A percentile compares a stretch with the other conserved stretches of the same genome.
Conservation (phyloP, 1,284 basidiomycete genomes). For the Kwoniella shivajii region DNA sequence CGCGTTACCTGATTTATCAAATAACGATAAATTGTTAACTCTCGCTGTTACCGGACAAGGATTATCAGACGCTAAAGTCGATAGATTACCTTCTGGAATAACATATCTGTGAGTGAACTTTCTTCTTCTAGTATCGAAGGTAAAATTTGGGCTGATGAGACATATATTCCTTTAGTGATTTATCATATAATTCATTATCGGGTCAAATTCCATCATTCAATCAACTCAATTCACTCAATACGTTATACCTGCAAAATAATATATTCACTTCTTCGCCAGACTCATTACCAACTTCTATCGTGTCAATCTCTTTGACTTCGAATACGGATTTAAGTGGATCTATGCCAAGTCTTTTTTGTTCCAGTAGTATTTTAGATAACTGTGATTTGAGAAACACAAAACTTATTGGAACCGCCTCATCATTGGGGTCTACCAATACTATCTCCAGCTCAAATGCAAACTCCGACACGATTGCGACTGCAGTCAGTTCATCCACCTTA, state of each 20-base stretch:
- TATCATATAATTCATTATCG: conserved; percentile 46
- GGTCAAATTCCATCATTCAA: conserved; percentile 39
- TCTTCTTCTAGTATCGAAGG: background rate
- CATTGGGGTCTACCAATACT: too few species aligned
- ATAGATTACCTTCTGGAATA: conserved; percentile 31
- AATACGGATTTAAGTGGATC: conserved; percentile 40
- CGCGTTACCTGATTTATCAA: conserved; percentile 35
- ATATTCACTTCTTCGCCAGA: conserved; percentile 34
- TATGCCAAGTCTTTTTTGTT: conserved; percentile 38
- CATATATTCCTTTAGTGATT: conserved; percentile 28
- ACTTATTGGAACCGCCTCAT: conserved; percentile 16
- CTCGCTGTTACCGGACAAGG: conserved; percentile 38
- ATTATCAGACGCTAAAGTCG: conserved; percentile 25
- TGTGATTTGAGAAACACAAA: conserved; percentile 45
- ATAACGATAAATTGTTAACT: conserved; percentile 34
- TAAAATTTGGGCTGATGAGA: conserved; percentile 3
- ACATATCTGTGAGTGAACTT: conserved; percentile 41
- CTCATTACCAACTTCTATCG: conserved; percentile 38
- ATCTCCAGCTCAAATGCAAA: background rate
- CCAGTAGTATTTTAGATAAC: conserved; percentile 27
- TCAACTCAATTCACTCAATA: conserved; percentile 29
- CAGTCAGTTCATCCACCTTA: background rate
- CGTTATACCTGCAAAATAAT: conserved; percentile 47
- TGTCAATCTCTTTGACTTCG: conserved; percentile 39
- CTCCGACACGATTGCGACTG: background rate